A percentile compares a stretch with the other conserved stretches of the same genome.
These are phyloP conservation scores for Magnolia kwangsiensis DNA, from an alignment of 164 flowering plant genomes.

Conservation along the genomic window DNA sequence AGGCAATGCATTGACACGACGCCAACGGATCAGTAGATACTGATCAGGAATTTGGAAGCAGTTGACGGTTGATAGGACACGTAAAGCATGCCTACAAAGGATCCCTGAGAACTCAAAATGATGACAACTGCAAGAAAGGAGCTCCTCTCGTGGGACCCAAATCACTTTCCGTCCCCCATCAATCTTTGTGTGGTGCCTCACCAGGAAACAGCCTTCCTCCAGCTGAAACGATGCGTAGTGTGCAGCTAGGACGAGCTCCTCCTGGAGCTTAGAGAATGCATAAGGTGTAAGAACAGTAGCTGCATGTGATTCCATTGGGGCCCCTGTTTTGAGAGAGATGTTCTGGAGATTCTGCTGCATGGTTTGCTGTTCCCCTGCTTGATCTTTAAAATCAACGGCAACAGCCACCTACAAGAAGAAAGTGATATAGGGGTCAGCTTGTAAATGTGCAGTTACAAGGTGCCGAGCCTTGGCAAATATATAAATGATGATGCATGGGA, in stretches of 20 bases:
- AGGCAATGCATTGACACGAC: constrained; percentile 43
- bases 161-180: constrained; percentile 84
- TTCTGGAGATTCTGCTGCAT: constrained; percentile 97
- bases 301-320: constrained; percentile 97
- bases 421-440: background rate
- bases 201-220: constrained; percentile 66
- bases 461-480: background rate
- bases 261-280: constrained; percentile 92
- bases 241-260: constrained; percentile 83
- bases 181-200: constrained; percentile 79
- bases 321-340: constrained; percentile 82
- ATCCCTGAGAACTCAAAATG: constrained; percentile 91
- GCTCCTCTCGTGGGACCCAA: constrained; percentile 74
- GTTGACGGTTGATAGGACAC: constrained; percentile 82
- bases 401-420: constrained; percentile 57
- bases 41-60: constrained; percentile 93
- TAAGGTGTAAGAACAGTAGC: constrained; percentile 80
- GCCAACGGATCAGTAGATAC: constrained; percentile 83
- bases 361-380: constrained; percentile 87
- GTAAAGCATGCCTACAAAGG: constrained; percentile 84
- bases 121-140: constrained; percentile 76
- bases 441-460: background rate
- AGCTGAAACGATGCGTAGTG: constrained; percentile 82
- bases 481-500: background rate
- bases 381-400: constrained; percentile 87